These are phyloP conservation scores for Oryza meridionalis DNA, from an alignment of 176 grass and related monocot species.

Conservation along the genomic window DNA sequence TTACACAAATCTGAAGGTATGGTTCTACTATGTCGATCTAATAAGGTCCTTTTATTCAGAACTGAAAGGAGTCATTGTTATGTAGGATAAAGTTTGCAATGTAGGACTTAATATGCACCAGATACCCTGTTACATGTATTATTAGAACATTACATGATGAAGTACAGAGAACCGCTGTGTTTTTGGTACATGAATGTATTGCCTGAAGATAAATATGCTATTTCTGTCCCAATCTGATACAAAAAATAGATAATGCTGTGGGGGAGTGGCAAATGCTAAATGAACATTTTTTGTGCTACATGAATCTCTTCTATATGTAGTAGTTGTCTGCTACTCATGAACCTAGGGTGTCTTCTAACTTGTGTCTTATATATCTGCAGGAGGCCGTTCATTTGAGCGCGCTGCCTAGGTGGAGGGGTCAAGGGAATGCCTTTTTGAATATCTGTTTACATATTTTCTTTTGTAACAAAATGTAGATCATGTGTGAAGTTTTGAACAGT, in stretches of 20 bases:
- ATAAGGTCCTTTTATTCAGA: neutral
- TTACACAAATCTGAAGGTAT: neutral
- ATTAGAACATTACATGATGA: neutral
- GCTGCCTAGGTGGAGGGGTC: neutral
- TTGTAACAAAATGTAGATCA: slow-evolving; percentile 51
- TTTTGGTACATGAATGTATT: neutral
- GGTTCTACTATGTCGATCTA: neutral
- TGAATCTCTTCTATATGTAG: neutral
- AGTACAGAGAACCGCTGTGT: neutral
- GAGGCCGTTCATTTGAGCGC: slow-evolving; percentile 1
- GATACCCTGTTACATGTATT: neutral
- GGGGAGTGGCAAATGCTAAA: neutral
- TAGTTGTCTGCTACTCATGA: neutral
- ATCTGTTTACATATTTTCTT: slow-evolving; percentile 1
- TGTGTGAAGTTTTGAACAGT: slow-evolving; percentile 22
- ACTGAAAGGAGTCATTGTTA: neutral
- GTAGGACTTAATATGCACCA: neutral
- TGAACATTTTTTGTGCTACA: neutral
- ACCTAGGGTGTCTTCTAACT: neutral
- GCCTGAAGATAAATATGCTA: neutral
- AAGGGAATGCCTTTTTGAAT: slow-evolving; percentile 9
- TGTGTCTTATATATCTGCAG: slow-evolving; percentile 13
- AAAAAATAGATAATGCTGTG: neutral
- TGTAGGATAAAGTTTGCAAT: neutral
- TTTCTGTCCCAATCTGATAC: neutral